Evolutionary conservation across 192 early-diverging fungal species (phyloP), one percentile per base, ranked within the genome.

Genomic region (Haplosporangium gracile): DNA sequence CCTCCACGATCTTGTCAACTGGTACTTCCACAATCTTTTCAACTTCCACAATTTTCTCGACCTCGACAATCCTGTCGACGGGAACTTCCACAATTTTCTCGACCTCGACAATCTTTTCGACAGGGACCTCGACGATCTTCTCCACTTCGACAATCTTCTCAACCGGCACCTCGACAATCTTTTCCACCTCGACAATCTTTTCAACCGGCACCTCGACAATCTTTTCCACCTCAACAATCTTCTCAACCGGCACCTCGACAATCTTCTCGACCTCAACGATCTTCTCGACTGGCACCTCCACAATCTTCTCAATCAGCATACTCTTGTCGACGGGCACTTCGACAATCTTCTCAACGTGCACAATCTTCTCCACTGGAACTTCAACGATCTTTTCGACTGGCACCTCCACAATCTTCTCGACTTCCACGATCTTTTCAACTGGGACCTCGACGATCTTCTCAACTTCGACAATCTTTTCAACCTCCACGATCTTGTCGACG

Each of bases 401-500:
- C 7, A 60, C 55, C 55, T 57, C 55, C 26, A 40, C 75, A 20
- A 38, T 45, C 26, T 70, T 57, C 5, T 57, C 55, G 1, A 57
- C 55, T 22, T 57, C 55, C 0, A 57, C 55, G 5, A 57, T 57
- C 55, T 57, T 57, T n/a, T 72, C 70, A 22, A 72, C 70, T 24
- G 34, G 11, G 24, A 43, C 42, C 40, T 38, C 42, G 24, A 57
- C 55, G 5, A 57, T 57, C 55, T n/a, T 57, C n/a, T 57, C 55
- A n/a, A 57, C 4, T 9, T 57, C 55, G 29, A 40, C 75, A 20
- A 38, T 45, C 40, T 70, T 57, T 7, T 57, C 55, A 22, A 57
- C 55, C 55, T 57, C 55, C 6, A 57, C 55, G 24, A 57, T 57
- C 55, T 57, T 57, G 7, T 72, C 70, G 20, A 71, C 70, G n/a